Percentiles rank a stretch among this genome's conserved stretches.
Conservation (phyloP, 73 alveolate genomes). For the Breviolum minutum region DNA sequence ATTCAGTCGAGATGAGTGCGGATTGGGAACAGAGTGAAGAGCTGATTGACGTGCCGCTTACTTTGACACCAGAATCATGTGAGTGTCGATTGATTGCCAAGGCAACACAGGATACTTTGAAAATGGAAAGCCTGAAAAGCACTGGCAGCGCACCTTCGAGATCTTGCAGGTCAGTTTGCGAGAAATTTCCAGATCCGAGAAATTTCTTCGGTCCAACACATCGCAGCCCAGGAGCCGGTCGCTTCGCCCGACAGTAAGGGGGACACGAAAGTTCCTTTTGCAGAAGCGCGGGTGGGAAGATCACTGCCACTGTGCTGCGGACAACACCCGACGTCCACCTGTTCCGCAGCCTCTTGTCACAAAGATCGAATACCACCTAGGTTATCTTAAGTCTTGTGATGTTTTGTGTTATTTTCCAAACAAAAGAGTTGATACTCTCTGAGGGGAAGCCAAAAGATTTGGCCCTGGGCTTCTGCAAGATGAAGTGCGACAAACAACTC, state of each 20-base stretch:
- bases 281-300: conserved; percentile 42
- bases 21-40: too few relatives aligned
- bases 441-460: conserved; percentile 7
- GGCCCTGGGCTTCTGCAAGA: conserved; percentile 52
- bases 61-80: too few relatives aligned
- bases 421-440: too few relatives aligned
- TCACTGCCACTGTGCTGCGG: conserved; percentile 73
- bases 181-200: neutral
- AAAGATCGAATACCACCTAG: too few relatives aligned
- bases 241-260: conserved; percentile 25
- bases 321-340: conserved; percentile 38
- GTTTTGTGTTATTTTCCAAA: neutral
- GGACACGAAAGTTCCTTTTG: neutral
- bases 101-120: conserved; percentile 85
- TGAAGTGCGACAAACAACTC: conserved; percentile 39
- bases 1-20: too few relatives aligned
- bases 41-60: neutral
- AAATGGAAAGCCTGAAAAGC: conserved; percentile 51
- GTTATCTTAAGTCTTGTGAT: neutral
- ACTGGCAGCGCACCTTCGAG: conserved; percentile 70
- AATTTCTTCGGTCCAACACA: too few relatives aligned
- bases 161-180: neutral
- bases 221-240: neutral
- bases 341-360: conserved; percentile 4
- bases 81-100: neutral